These are phyloP conservation scores for Scytalidium sp. DNA, from an alignment of 2,329 filamentous ascomycete species.

Conservation along the genomic window DNA sequence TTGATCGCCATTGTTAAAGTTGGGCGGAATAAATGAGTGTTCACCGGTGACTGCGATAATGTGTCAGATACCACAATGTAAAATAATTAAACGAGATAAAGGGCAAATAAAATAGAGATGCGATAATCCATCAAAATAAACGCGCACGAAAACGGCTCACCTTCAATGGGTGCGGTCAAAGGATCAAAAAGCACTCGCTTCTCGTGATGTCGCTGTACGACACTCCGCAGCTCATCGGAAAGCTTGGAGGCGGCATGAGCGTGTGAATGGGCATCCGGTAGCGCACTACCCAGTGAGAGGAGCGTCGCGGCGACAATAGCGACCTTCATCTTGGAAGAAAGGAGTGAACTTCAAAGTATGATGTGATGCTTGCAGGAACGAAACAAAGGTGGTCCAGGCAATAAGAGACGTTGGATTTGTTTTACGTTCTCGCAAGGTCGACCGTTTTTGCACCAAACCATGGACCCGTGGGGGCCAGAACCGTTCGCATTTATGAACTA, in stretches of 20 bases:
- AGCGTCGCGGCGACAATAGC: background rate
- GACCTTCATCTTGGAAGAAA: background rate
- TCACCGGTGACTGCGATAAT: constrained; percentile 30
- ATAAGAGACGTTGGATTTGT: too few relatives aligned
- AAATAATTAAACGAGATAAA: background rate
- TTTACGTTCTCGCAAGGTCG: too few relatives aligned
- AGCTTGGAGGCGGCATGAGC: background rate
- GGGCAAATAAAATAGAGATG: background rate
- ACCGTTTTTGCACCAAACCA: background rate
- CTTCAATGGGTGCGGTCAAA: constrained; percentile 7
- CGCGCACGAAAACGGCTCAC: too few relatives aligned
- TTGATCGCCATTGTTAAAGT: constrained; percentile 31
- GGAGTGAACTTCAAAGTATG: background rate
- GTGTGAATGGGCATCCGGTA: background rate
- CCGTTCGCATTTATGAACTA: background rate
- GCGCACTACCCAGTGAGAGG: background rate
- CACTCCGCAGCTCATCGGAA: too few relatives aligned
- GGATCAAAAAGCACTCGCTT: constrained; percentile 7
- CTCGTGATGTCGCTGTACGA: background rate
- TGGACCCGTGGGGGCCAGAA: background rate
- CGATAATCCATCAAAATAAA: background rate
- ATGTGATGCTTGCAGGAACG: background rate
- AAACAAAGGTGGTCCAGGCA: background rate
- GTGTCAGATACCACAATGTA: background rate
- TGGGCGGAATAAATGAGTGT: constrained; percentile 31